Evolutionary conservation across 139 green algal genomes (phyloP).

Genomic region (Picochlorum sp.): DNA sequence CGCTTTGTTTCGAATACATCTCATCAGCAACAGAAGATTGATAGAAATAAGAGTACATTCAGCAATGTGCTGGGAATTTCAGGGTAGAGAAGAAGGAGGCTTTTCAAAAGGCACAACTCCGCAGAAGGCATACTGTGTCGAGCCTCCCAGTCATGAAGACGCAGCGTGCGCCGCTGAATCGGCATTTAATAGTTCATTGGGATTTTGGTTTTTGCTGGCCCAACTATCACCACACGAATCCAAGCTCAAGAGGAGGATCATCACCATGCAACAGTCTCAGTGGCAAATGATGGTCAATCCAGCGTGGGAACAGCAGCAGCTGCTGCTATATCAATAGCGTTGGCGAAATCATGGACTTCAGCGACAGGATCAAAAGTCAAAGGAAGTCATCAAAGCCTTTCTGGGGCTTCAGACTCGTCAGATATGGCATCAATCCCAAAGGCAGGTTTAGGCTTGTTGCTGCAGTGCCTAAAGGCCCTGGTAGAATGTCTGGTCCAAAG

Average conservation of each 20-base stretch:
- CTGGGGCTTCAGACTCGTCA: neutral
- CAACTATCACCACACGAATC: neutral
- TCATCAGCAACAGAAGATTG: too few relatives aligned
- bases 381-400: neutral
- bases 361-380: conserved; percentile 3
- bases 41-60: too few relatives aligned
- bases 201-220: neutral
- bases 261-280: conserved; percentile 19
- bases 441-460: conserved; percentile 54
- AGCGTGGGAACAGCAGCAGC: conserved; percentile 49
- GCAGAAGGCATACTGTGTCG: too few relatives aligned
- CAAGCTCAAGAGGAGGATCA: neutral
- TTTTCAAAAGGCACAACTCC: too few relatives aligned
- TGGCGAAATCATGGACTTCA: conserved; percentile 44
- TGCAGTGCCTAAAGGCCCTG: conserved; percentile 28
- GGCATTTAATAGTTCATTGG: neutral
- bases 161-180: too few relatives aligned
- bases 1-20: too few relatives aligned
- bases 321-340: conserved; percentile 48
- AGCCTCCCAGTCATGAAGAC: too few relatives aligned
- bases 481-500: too few relatives aligned
- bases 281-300: conserved; percentile 42
- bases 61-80: too few relatives aligned
- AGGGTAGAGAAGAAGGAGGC: too few relatives aligned
- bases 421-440: conserved; percentile 1